Evolutionary conservation across 129 eudicot genomes (phyloP), one percentile per base, ranked within the genome.

Genomic region (Saussurea involucrata): DNA sequence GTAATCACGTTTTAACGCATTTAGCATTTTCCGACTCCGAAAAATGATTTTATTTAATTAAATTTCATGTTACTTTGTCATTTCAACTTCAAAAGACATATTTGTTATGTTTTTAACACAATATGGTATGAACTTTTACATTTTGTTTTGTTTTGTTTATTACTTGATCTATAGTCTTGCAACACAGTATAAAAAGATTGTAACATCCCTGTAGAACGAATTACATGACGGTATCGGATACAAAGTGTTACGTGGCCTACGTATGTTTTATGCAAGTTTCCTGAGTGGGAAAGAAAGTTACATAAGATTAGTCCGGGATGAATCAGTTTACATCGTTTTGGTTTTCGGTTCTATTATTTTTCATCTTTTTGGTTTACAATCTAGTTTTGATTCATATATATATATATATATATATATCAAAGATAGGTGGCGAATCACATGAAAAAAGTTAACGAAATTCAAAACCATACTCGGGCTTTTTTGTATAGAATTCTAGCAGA

Each of bases 401-500:
- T n/a, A n/a, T n/a, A n/a, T n/a, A n/a, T n/a, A n/a, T n/a, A n/a
- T 0, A 17, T n/a, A 49, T 17, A 53, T 27, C 55, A 34, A n/a
- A 8, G 9, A 68, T 21, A 32, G 18, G 65, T 24, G 6, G 24
- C 44, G 42, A 25, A 66, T 66, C 11, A 66, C 9, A 22, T 12
- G 65, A 58, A 67, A 32, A 32, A 7, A 4, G 2, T 31, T 9
- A n/a, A 20, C 72, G 22, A 68, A 68, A 34, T 34, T 68, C 27
- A 68, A 20, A 40, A 34, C 72, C 72, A 6, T 13, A 71, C 49
- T 44, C 6, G 27, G 27, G 17, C n/a, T 49, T 77, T 68, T 68
- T 27, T 68, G 60, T 77, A 77, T 68, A 68, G 24, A 55, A 53
- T 32, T 63, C 75, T 49, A 53, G 11, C 81, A 32, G 37, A 71